Evolutionary conservation across 768 basidiomycete species (phyloP), one percentile per base, ranked within the genome.

Genomic region (Hericium erinaceus): DNA sequence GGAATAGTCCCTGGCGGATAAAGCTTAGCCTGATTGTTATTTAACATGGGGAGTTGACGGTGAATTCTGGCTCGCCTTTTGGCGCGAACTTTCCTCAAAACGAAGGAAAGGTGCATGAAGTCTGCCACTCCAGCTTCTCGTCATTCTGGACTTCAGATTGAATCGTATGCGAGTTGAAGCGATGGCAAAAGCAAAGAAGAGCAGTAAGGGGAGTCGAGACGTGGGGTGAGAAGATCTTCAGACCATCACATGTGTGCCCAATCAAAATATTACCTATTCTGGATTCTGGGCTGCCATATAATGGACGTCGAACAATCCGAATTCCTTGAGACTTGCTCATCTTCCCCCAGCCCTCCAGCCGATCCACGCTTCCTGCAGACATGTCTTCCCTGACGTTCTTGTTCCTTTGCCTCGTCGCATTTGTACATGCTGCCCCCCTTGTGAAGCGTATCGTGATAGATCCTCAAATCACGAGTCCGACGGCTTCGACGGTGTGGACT

Each of bases 381-480:
- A 57, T 56, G 56, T 52, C 41, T 24, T 39, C 38, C 39, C 22
- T 57, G 46, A 38, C 56, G 18, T 38, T 51, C n/a, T 26, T 57
- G 28, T 15, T 58, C 51, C 13, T 62, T 39, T 60, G 44, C 44
- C 18, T 28, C 15, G 16, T 53, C n/a, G 48, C 48, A 6, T 24
- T 60, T 28, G 59, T 50, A 1, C n/a, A 60, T 2, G 61, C 61
- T 46, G 51, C 53, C 26, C 61, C 59, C 20, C 2, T 51, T 9
- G 15, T 40, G 54, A 55, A 62, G 54, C 61, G 61, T 39, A 48
- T 57, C 38, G 59, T 58, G 15, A 33, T 62, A 10, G 18, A 4
- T 49, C 80, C 81, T 2, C 59, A 58, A 2, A 75, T 82, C 64
- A 77, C 69, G 24, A 58, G 56, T 11, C 82, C 80, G 28, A 56